phyloP scores from a whole-genome alignment of 345 rosid genomes.

The Theobroma cacao region DNA sequence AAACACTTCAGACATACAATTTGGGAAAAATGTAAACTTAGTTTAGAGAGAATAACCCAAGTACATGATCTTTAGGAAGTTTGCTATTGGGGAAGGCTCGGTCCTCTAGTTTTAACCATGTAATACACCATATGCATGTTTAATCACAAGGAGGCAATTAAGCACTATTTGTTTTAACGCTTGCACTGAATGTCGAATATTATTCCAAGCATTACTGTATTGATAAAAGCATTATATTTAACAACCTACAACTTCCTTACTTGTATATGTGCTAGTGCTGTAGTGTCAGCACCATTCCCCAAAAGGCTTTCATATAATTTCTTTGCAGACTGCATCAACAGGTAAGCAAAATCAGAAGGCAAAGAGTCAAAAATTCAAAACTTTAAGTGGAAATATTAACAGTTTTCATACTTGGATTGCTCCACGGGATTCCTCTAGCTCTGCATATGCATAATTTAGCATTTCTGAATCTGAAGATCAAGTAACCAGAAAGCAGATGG shows the following conservation, averaged over 20 bases:
- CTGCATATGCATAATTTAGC: conserved; percentile 92
- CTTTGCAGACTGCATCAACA: conserved; percentile 73
- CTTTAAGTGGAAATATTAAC: neutral
- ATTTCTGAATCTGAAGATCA: conserved; percentile 64
- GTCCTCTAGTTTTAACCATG: neutral
- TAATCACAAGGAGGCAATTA: neutral
- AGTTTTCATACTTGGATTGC: conserved; percentile 55
- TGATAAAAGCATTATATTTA: neutral
- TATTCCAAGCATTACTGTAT: neutral
- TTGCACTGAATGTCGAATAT: neutral
- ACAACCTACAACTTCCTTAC: conserved; percentile 36
- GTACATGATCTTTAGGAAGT: neutral
- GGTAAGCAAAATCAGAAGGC: conserved; percentile 20
- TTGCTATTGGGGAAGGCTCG: neutral
- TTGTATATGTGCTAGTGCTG: conserved; percentile 84
- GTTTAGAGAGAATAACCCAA: neutral
- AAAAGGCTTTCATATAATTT: conserved; percentile 73
- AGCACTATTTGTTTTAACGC: neutral
- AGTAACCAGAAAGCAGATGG: conserved; percentile 18
- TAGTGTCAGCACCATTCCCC: conserved; percentile 50
- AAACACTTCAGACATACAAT: neutral
- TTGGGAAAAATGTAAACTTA: neutral
- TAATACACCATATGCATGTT: neutral
- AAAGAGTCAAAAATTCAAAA: conserved; percentile 6
- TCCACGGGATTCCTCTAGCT: conserved; percentile 93